A percentile compares a stretch with the other conserved stretches of the same genome.
phyloP scores from a whole-genome alignment of 2,329 filamentous ascomycete species.

The Colletotrichum gloeosporioides region DNA sequence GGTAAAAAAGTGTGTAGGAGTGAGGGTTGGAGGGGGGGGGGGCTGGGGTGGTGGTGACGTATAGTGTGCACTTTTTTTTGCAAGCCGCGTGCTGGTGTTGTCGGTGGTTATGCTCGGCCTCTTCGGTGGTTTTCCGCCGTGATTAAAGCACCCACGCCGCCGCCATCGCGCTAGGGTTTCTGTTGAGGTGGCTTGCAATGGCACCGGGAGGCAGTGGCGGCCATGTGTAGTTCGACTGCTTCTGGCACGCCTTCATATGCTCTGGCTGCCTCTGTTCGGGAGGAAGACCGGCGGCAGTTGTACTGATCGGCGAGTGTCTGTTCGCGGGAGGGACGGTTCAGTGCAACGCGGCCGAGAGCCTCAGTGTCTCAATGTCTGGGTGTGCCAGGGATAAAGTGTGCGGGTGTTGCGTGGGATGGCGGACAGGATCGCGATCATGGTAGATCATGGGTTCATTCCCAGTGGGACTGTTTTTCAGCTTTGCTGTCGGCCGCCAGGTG shows the following conservation, averaged over 20 bases:
- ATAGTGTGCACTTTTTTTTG: too few species aligned
- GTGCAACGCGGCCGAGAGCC: constrained; percentile 10
- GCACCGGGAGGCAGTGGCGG: background rate
- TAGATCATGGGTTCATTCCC: constrained; percentile 1
- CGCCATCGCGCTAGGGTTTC: background rate
- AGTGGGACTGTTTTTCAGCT: background rate
- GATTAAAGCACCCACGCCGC: background rate
- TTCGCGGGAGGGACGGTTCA: constrained; percentile 9
- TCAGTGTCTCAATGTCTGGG: background rate
- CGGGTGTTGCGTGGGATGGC: background rate
- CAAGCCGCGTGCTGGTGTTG: background rate
- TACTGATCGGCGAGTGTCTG: background rate
- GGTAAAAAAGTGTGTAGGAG: too few species aligned
- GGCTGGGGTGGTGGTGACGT: too few species aligned
- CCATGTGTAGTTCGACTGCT: constrained; percentile 2
- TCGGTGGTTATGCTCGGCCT: background rate
- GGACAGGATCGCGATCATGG: constrained; percentile 9
- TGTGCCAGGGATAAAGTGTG: background rate
- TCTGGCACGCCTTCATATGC: background rate
- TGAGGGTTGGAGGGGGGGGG: too few species aligned
- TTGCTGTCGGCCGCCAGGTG: background rate
- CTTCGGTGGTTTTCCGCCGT: background rate
- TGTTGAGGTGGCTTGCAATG: constrained; percentile 10
- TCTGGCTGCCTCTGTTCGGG: background rate
- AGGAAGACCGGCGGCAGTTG: background rate